These are phyloP conservation scores for Acrocalymma vagum DNA, from an alignment of 2,329 filamentous ascomycete species.

Conservation along the genomic window DNA sequence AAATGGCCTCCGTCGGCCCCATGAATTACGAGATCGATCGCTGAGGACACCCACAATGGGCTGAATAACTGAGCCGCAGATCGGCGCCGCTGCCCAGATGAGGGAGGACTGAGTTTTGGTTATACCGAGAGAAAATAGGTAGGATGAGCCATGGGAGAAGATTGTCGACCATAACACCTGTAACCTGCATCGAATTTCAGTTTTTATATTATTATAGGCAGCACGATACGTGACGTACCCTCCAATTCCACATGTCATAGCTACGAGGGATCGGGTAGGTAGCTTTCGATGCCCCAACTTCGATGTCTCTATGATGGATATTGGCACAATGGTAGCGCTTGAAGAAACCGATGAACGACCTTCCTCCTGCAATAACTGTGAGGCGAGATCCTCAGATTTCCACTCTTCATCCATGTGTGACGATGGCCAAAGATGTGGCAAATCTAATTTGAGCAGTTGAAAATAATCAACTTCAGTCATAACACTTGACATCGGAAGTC, in stretches of 20 bases:
- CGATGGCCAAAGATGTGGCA: too few relatives aligned
- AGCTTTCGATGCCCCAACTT: conserved; percentile 1
- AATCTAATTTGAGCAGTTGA: too few relatives aligned
- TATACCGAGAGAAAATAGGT: conserved; percentile 79
- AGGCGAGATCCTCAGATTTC: too few relatives aligned
- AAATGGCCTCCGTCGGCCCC: conserved; percentile 84
- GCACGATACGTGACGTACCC: conserved; percentile 6
- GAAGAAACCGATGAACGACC: too few relatives aligned
- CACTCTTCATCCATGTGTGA: too few relatives aligned
- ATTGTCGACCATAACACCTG: conserved; percentile 23
- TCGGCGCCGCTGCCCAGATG: conserved; percentile 84
- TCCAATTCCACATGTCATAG: conserved; percentile 11
- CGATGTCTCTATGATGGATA: not conserved
- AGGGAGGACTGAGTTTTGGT: conserved; percentile 84
- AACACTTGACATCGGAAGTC: too few relatives aligned
- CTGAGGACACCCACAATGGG: conserved; percentile 84
- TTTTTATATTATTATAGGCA: not conserved
- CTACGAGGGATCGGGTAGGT: conserved; percentile 1
- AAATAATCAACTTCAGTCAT: too few relatives aligned
- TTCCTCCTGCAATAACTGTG: too few relatives aligned
- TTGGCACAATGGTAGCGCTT: not conserved
- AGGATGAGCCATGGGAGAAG: conserved; percentile 54
- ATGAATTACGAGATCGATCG: conserved; percentile 76
- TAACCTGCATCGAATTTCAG: too few relatives aligned
- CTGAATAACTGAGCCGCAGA: conserved; percentile 81